These are phyloP conservation scores for Handroanthus guayacan DNA, from an alignment of 257 asterid species.

Conservation along the genomic window DNA sequence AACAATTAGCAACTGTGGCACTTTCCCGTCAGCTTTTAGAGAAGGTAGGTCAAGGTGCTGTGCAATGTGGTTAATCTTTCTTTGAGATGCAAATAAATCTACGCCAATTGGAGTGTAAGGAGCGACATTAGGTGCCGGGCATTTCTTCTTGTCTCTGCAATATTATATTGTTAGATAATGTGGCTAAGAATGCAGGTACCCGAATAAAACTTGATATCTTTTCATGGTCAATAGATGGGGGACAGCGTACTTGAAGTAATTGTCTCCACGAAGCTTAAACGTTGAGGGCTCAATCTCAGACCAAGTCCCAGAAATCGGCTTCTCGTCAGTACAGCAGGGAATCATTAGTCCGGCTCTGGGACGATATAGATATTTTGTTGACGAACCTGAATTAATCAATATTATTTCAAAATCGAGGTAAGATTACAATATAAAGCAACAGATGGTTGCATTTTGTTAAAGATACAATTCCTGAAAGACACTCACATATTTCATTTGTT, in stretches of 20 bases:
- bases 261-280: constrained; percentile 89
- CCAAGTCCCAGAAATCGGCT: constrained; percentile 77
- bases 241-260: constrained; percentile 75
- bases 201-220: constrained; percentile 7
- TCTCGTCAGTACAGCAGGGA: constrained; percentile 75
- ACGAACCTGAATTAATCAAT: constrained; percentile 60
- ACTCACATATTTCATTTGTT: constrained; percentile 60
- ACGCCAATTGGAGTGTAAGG: constrained; percentile 95
- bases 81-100: constrained; percentile 72
- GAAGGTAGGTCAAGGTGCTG: constrained; percentile 89
- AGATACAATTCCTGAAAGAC: constrained; percentile 1
- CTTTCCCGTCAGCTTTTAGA: constrained; percentile 58
- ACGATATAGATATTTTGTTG: constrained; percentile 69
- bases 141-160: constrained; percentile 94
- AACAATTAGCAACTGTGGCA: constrained; percentile 79
- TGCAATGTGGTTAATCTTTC: constrained; percentile 90
- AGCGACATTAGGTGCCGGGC: constrained; percentile 68
- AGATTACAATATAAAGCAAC: constrained; percentile 12
- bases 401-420: constrained; percentile 12
- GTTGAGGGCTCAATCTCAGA: constrained; percentile 77
- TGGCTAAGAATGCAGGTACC: background rate
- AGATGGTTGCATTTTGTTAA: background rate
- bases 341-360: constrained; percentile 87
- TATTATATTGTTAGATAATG: constrained; percentile 28
- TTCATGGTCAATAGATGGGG: constrained; percentile 5